Evolutionary conservation across 1,284 basidiomycete genomes (phyloP).

Genomic region (Ganoderma sinense): DNA sequence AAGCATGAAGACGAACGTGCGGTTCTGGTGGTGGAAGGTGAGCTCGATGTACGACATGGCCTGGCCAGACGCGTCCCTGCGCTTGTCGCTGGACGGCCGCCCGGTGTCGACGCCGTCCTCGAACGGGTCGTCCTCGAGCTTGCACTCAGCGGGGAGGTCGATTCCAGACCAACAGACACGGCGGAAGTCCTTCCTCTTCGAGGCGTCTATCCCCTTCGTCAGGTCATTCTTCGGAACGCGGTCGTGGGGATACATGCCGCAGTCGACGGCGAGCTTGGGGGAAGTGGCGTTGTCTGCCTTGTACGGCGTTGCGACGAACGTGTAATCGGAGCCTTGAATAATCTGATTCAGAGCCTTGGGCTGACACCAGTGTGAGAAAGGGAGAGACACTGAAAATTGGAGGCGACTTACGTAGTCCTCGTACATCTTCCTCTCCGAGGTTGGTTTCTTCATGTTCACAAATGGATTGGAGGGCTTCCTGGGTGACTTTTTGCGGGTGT

Average conservation of each 20-base stretch:
- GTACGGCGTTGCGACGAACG: constrained; percentile 11
- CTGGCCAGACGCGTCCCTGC: constrained; percentile 12
- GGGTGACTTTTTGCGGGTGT: background rate
- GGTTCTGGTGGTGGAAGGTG: constrained; percentile 19
- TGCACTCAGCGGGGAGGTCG: constrained; percentile 20
- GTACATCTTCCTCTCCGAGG: constrained; percentile 10
- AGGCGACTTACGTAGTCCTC: background rate
- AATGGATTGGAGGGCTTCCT: background rate
- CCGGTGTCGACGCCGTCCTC: background rate
- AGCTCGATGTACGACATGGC: constrained; percentile 15
- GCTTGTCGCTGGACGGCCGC: background rate
- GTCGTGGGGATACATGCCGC: constrained; percentile 3
- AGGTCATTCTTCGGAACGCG: background rate
- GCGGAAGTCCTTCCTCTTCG: background rate
- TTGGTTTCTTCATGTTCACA: background rate
- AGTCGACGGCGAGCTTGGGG: constrained; percentile 8
- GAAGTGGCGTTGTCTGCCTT: background rate
- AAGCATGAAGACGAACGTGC: constrained; percentile 8
- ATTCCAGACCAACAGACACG: constrained; percentile 14
- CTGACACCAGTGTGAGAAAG: background rate
- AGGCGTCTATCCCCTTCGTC: background rate
- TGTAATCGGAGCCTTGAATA: background rate
- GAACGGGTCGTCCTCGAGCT: constrained; percentile 14
- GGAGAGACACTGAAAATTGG: no score
- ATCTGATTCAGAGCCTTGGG: constrained; percentile 3